Conservation (phyloP, 2,329 filamentous ascomycete species). For the Penicillium sp. region DNA sequence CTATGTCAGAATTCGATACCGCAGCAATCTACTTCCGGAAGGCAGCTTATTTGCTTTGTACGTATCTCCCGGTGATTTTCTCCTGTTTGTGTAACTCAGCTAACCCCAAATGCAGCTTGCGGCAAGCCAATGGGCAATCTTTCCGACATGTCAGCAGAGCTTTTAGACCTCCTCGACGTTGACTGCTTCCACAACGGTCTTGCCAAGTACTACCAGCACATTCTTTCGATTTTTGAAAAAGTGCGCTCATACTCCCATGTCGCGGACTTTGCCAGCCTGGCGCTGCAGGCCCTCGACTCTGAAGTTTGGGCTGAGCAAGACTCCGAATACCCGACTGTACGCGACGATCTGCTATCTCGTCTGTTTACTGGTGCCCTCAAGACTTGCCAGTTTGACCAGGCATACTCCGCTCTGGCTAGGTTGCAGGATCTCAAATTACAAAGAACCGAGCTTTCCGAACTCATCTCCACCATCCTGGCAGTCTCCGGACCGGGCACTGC, state of each 20-base stretch:
- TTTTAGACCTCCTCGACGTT: constrained; percentile 75
- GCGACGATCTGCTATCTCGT: constrained; percentile 73
- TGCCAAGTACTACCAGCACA: constrained; percentile 81
- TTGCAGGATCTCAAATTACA: constrained; percentile 72
- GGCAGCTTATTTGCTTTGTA: constrained; percentile 79
- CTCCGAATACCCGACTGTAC: constrained; percentile 45
- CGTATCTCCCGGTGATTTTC: constrained; percentile 40
- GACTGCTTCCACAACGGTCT: constrained; percentile 68
- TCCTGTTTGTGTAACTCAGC: constrained; percentile 1
- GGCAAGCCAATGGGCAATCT: constrained; percentile 48
- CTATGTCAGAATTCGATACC: constrained; percentile 68
- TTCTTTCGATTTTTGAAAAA: constrained; percentile 78
- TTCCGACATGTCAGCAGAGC: constrained; percentile 53
- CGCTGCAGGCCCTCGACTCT: constrained; percentile 61
- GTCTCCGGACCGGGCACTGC: constrained; percentile 41
- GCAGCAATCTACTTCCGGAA: constrained; percentile 78
- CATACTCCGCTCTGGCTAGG: constrained; percentile 74
- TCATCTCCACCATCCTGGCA: constrained; percentile 54
- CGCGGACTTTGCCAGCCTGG: constrained; percentile 76
- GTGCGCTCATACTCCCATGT: constrained; percentile 76
- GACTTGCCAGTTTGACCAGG: constrained; percentile 76
- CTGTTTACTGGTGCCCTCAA: constrained; percentile 80
- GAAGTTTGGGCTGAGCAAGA: constrained; percentile 35
- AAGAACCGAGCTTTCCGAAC: constrained; percentile 66
- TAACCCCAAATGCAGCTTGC: constrained; percentile 36